A percentile compares a stretch with the other conserved stretches of the same genome.
These are phyloP conservation scores for Sporothrix euskadiensis DNA, from an alignment of 2,329 filamentous ascomycete genomes.

Conservation along the genomic window DNA sequence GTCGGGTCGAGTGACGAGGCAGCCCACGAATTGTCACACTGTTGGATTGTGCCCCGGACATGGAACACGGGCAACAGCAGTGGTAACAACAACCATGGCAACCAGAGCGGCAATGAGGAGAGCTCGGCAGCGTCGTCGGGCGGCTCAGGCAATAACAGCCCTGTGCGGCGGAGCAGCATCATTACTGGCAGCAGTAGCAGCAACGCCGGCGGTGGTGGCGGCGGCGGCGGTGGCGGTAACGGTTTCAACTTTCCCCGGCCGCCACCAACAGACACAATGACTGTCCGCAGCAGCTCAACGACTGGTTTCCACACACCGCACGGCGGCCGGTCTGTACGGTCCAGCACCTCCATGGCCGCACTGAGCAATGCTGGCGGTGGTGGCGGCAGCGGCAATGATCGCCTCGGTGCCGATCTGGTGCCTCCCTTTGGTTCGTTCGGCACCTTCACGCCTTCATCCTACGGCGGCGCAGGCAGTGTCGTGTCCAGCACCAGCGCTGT, in stretches of 20 bases:
- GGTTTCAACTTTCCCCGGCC: slow-evolving; percentile 37
- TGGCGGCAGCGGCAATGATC: background rate
- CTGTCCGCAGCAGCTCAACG: slow-evolving; percentile 32
- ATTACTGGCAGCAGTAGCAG: background rate
- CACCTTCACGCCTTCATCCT: slow-evolving; percentile 28
- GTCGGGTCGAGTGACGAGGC: slow-evolving; percentile 40
- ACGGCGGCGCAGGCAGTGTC: slow-evolving; percentile 29
- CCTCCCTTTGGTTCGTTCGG: slow-evolving; percentile 30
- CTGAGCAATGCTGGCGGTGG: slow-evolving; percentile 22
- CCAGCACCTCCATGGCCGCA: slow-evolving; percentile 32
- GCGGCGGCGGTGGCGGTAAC: slow-evolving; percentile 1
- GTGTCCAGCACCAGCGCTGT: slow-evolving; percentile 38
- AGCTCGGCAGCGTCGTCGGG: slow-evolving; percentile 15
- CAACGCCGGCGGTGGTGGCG: slow-evolving; percentile 7
- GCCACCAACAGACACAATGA: slow-evolving; percentile 31
- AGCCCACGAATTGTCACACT: slow-evolving; percentile 54
- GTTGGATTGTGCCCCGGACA: slow-evolving; percentile 49
- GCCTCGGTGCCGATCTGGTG: background rate
- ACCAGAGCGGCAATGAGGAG: slow-evolving; percentile 32
- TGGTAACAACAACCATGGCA: slow-evolving; percentile 32
- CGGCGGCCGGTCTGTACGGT: slow-evolving; percentile 35
- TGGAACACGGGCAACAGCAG: slow-evolving; percentile 41
- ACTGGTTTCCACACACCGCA: slow-evolving; percentile 32
- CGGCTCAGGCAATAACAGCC: slow-evolving; percentile 35
- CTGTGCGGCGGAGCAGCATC: slow-evolving; percentile 29